These are phyloP conservation scores for Graphiopsis chlorocephala DNA, from an alignment of 2,329 filamentous ascomycete genomes.

Conservation along the genomic window DNA sequence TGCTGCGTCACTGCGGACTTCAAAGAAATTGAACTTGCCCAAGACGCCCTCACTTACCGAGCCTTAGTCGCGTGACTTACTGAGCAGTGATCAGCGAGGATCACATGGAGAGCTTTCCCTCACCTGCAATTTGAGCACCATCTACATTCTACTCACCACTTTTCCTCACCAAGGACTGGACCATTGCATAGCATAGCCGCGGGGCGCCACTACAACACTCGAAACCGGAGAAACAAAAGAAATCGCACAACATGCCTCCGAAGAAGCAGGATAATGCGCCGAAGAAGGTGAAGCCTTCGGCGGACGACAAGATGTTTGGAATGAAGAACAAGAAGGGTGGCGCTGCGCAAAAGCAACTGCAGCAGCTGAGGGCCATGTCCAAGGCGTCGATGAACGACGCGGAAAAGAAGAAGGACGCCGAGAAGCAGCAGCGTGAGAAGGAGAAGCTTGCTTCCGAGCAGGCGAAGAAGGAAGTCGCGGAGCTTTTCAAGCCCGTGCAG, in stretches of 20 bases:
- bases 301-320: slow-evolving; percentile 90
- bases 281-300: slow-evolving; percentile 62
- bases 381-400: slow-evolving; percentile 76
- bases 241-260: slow-evolving; percentile 63
- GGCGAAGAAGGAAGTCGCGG: slow-evolving; percentile 74
- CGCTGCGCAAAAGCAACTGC: slow-evolving; percentile 85
- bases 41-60: slow-evolving; percentile 11
- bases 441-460: slow-evolving; percentile 90
- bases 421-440: slow-evolving; percentile 66
- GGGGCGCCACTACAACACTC: slow-evolving; percentile 6
- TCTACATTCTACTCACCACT: background rate
- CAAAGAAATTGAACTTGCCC: slow-evolving; percentile 13
- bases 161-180: background rate
- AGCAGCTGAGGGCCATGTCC: slow-evolving; percentile 72
- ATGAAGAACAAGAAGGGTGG: slow-evolving; percentile 99
- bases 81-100: slow-evolving; percentile 2
- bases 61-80: slow-evolving; percentile 14
- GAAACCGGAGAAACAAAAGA: background rate
- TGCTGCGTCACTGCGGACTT: slow-evolving; percentile 14
- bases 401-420: slow-evolving; percentile 74
- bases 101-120: slow-evolving; percentile 37
- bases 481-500: slow-evolving; percentile 87
- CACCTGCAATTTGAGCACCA: slow-evolving; percentile 26
- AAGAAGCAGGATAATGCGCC: slow-evolving; percentile 54
- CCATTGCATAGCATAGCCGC: slow-evolving; percentile 2